These are phyloP conservation scores for Sungouiozyma intestinalis DNA, from an alignment of 805 yeast genomes.

Conservation along the genomic window DNA sequence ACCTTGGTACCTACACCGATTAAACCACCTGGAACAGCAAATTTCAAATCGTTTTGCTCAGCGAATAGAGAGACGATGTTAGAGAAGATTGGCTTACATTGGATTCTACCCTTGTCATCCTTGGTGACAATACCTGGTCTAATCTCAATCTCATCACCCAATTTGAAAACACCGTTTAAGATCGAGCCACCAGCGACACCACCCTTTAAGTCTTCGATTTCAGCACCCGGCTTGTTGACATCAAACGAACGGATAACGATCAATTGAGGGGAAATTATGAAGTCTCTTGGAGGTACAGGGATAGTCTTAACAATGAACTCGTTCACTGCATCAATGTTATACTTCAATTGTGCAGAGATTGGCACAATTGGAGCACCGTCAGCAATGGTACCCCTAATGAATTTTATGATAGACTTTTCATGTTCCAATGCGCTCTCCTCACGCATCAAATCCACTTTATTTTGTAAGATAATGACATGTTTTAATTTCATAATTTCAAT, in stretches of 20 bases:
- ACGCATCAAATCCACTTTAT: slow-evolving; percentile 97
- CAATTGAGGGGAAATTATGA: slow-evolving; percentile 83
- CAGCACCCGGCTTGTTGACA: slow-evolving; percentile 98
- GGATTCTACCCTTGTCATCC: slow-evolving; percentile 78
- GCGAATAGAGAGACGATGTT: slow-evolving; percentile 91
- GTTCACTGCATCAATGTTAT: slow-evolving; percentile 97
- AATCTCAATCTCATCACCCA: slow-evolving; percentile 97
- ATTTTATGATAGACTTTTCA: slow-evolving; percentile 81
- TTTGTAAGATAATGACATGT: slow-evolving; percentile 92
- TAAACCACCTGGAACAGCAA: slow-evolving; percentile 99
- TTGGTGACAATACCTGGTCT: slow-evolving; percentile 98
- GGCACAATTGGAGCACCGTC: slow-evolving; percentile 99
- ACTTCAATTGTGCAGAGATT: slow-evolving; percentile 95
- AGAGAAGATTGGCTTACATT: slow-evolving; percentile 92
- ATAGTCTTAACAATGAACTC: slow-evolving; percentile 87
- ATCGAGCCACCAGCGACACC: slow-evolving; percentile 99
- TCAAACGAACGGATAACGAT: slow-evolving; percentile 97
- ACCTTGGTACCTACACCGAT: slow-evolving; percentile 99
- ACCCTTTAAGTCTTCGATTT: slow-evolving; percentile 92
- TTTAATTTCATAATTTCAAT: slow-evolving; percentile 98
- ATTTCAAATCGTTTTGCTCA: slow-evolving; percentile 93
- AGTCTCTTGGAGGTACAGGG: slow-evolving; percentile 95
- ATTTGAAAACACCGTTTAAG: slow-evolving; percentile 89
- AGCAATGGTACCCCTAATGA: slow-evolving; percentile 95
- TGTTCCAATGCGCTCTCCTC: slow-evolving; percentile 95